Base-by-base conservation (phyloP, 2,329 filamentous ascomycete genomes). In the Ophiosphaerella narmari region DNA sequence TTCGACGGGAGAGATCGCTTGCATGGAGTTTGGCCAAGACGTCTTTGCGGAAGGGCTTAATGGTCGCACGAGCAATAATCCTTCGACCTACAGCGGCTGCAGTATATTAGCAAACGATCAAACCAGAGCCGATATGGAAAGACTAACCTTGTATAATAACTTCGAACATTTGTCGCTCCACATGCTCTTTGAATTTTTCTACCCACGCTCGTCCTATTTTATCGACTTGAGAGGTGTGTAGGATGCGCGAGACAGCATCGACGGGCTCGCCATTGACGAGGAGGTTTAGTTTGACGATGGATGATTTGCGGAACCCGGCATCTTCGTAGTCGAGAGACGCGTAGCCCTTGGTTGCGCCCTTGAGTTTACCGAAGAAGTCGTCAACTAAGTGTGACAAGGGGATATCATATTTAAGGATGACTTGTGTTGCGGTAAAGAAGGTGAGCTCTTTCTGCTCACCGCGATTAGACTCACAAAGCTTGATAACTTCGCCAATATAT, bases 301-400 rank as follows among this genome's bases (percentile, higher is more conserved):
- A 86, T 66, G 88, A 90, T 52, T 83, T 77, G 18, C 88, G 85
- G 84, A 91, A 99, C 0, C 90, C 93, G 0, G 91, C 88, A 63
- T 99, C 94, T 75, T 99, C 94, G 71, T 99, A 99, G 73, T 99
- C 94, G 5, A 99, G 82, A 32, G 89, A 94, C 0, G 94, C 94
- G 65, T 99, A 99, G 9, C 94, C 94, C 72, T 96, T 97, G 46
- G 92, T 97, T 0, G 86, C 83, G 33, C 91, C 90, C 73, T 99
- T 99, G 45, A 99, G 80, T 74, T 96, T 97, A 44, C 94, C 94
- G 71, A 99, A 99, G 68, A 99, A 88, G 74, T 99, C 94, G 63
- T 97, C 94, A 1, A 99, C 94, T 4, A 99, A 80, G 46, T 96
- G 90, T 1, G 91, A 86, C 1, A 96, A 82, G 0, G 94, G 94